phyloP scores from a whole-genome alignment of 805 yeast genomes.

The Kurtzmaniella cleridarum region DNA sequence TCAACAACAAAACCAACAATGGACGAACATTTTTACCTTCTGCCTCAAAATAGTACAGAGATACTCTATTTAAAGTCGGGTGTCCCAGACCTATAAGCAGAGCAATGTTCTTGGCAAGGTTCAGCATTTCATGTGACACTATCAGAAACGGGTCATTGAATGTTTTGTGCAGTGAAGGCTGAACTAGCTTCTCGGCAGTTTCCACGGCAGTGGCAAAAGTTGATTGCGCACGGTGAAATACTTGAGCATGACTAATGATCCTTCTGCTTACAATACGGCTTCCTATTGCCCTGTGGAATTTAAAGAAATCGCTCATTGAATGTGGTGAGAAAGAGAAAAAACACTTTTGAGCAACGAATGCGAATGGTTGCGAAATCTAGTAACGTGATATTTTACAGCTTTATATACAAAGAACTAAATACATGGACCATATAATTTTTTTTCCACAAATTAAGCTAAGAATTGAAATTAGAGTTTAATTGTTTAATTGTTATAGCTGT shows the following conservation, averaged over 20 bases:
- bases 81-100: constrained; percentile 86
- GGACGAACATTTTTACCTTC: constrained; percentile 97
- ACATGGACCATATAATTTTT: too few relatives aligned
- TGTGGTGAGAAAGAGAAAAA: too few relatives aligned
- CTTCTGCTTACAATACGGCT: background rate
- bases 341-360: too few relatives aligned
- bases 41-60: constrained; percentile 92
- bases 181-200: constrained; percentile 70
- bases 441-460: too few relatives aligned
- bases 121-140: constrained; percentile 90
- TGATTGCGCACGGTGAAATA: background rate
- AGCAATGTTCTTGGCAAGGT: constrained; percentile 82
- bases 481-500: too few relatives aligned
- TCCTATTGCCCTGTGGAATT: too few relatives aligned
- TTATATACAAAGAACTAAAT: too few relatives aligned
- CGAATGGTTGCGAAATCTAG: too few relatives aligned
- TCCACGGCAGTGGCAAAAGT: constrained; percentile 53
- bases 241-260: background rate
- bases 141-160: constrained; percentile 82
- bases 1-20: constrained; percentile 72
- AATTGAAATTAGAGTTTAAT: too few relatives aligned
- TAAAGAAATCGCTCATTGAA: too few relatives aligned
- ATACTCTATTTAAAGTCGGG: constrained; percentile 85
- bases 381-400: too few relatives aligned
- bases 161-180: constrained; percentile 44